Percentiles rank a stretch among this genome's conserved stretches.
These are phyloP conservation scores for Protomyces arabidopsidicola DNA, from an alignment of 1,139 yeast genomes.

Conservation along the genomic window DNA sequence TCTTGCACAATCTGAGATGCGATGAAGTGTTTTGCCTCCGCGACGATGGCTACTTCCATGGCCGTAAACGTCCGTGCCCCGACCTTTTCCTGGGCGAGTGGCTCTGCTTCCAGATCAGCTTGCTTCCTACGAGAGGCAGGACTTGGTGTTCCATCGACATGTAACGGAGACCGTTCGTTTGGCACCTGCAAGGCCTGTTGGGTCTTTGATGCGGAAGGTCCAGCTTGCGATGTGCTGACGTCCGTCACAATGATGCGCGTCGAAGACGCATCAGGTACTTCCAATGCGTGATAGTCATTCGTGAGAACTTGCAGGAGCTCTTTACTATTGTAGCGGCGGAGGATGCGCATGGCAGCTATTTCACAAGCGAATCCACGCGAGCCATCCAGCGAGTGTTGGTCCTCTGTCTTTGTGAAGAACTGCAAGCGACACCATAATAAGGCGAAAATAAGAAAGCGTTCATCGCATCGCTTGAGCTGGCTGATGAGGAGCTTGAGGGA, in stretches of 20 bases:
- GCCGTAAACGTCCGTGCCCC: slow-evolving; percentile 34
- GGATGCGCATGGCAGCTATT: slow-evolving; percentile 22
- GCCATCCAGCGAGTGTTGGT: slow-evolving; percentile 12
- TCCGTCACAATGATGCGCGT: neutral
- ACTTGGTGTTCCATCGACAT: neutral
- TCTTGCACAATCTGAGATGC: slow-evolving; percentile 37
- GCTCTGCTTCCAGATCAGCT: neutral
- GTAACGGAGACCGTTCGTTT: slow-evolving; percentile 7
- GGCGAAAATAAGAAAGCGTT: slow-evolving; percentile 16
- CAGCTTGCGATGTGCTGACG: neutral
- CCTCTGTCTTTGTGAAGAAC: slow-evolving; percentile 9
- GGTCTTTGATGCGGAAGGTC: neutral
- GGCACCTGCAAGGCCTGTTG: neutral
- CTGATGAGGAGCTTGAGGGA: slow-evolving; percentile 4
- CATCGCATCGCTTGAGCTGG: slow-evolving; percentile 2
- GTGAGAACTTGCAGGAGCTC: slow-evolving; percentile 7
- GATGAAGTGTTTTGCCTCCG: slow-evolving; percentile 37
- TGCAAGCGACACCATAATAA: slow-evolving; percentile 22
- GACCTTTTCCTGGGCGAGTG: neutral
- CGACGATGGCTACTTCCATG: slow-evolving; percentile 38
- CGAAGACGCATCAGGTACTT: neutral
- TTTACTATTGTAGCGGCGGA: slow-evolving; percentile 10
- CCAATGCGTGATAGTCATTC: slow-evolving; percentile 13
- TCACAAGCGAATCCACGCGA: slow-evolving; percentile 27
- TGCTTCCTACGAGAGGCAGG: neutral